Evolutionary conservation across 768 basidiomycete genomes (phyloP).

Genomic region (Phlebiopsis gigantea): DNA sequence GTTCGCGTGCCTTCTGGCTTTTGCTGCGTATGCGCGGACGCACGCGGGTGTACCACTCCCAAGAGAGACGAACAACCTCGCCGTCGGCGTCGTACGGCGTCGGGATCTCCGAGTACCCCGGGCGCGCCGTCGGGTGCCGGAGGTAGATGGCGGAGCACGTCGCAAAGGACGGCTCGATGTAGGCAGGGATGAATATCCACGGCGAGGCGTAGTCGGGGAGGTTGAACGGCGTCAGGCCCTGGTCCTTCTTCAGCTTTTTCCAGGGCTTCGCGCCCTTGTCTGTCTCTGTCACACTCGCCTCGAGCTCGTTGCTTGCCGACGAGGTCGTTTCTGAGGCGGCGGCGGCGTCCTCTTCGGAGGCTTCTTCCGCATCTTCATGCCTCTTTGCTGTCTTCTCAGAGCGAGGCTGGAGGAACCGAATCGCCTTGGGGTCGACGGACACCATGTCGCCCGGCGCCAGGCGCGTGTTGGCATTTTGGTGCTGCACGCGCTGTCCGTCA

Average conservation of each 20-base stretch:
- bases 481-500: slow-evolving; percentile 54
- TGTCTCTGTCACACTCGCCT: neutral
- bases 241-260: slow-evolving; percentile 11
- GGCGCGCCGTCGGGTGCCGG: slow-evolving; percentile 94
- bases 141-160: slow-evolving; percentile 92
- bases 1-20: slow-evolving; percentile 55
- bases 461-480: slow-evolving; percentile 78
- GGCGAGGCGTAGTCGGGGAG: slow-evolving; percentile 87
- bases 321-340: neutral
- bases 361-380: slow-evolving; percentile 17
- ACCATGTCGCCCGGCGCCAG: slow-evolving; percentile 94
- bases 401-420: slow-evolving; percentile 53
- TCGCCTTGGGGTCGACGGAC: slow-evolving; percentile 76
- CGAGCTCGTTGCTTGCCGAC: slow-evolving; percentile 2
- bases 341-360: slow-evolving; percentile 18
- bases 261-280: slow-evolving; percentile 3
- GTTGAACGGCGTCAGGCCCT: slow-evolving; percentile 63
- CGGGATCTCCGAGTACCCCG: slow-evolving; percentile 92
- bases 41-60: slow-evolving; percentile 90
- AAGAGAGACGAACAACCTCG: slow-evolving; percentile 83
- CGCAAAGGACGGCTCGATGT: slow-evolving; percentile 78
- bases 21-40: slow-evolving; percentile 64
- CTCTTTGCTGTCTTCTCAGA: slow-evolving; percentile 8
- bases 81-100: slow-evolving; percentile 96
- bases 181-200: slow-evolving; percentile 90